Base-by-base conservation (phyloP, 306 rosid species). In the Delonix regia region DNA sequence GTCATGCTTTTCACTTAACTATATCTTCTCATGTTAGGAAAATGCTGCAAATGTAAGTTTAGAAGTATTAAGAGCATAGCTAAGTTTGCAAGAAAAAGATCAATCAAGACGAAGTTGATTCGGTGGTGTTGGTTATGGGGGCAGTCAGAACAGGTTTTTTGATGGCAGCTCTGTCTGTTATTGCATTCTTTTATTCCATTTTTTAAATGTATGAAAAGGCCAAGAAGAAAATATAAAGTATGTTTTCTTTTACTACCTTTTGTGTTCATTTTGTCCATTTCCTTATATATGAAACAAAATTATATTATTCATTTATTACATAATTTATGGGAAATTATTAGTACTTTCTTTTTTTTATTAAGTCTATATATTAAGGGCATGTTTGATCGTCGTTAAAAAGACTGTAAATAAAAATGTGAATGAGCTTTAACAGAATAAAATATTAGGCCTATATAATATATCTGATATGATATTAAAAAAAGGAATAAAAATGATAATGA, bases 71-170 rank as follows among this genome's bases (percentile, higher is more conserved):
- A 12, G 19, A 19, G n/a, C n/a, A 6, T 39, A 39, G 33, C 71
- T 51, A 39, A 38, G 33, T 38, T 65, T 65, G 71, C 71, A 65
- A 65, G 71, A 65, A 39, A 65, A 33, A 38, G 71, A 39, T 0
- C 71, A 39, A 65, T 65, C 71, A 19, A 39, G 71, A 65, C 22
- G 56, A 2, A 51, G 71, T 21, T 19, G 51, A 65, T 65, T 65
- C 21, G 71, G 89, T 24, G 76, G 87, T 5, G 75, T 85, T 9
- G 72, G 93, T n/a, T n/a, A n/a, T 25, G 49, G 88, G 62, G 64
- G 80, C 28, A 78, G 86, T 36, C 80, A 86, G 27, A 73, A 34
- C 47, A 77, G 86, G 79, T 81, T 82, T 33, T 71, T 78, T 0
- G 64, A 82, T 18, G 88, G 91, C 28, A 66, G 49, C 55, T 74